Evolutionary conservation across 2,329 filamentous ascomycete species (phyloP), one percentile per base, ranked within the genome.

Genomic region (Neofusicoccum sp.): DNA sequence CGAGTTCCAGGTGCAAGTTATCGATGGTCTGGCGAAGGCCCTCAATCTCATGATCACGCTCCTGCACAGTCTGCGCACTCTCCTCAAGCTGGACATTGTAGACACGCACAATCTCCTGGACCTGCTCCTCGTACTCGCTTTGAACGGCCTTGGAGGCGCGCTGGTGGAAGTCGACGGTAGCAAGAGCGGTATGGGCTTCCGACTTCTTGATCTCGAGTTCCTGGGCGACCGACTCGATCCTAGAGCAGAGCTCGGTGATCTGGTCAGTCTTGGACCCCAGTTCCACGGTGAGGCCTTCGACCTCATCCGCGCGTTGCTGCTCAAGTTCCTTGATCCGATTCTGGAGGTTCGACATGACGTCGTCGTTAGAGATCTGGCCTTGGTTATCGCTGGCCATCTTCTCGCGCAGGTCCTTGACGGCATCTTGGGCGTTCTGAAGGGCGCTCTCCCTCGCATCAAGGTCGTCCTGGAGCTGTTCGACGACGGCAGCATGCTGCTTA

Each of bases 31-130:
- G 59, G 9, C 49, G 48, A 12, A 62, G 59, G 5, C 9, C 45
- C n/a, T 62, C 59, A 29, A 62, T 45, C 39, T 62, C 48, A 2
- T 62, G 59, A 5, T 62, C 59, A 28, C 59, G 59, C 28, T 22
- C 48, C 11, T 52, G 47, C 37, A 52, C 16, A n/a, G 49, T 50
- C n/a, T 45, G 48, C 33, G 59, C 48, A 31, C 59, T 52, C 37
- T 52, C 59, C 28, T 62, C 59, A 37, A 62, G 59, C 59, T 62
- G 59, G 14, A 29, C 59, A 39, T 62, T 62, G 59, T 62, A 62
- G n/a, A 62, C 59, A 8, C 59, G 59, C n/a, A 50, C 48, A 29
- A 62, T 52, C 28, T 62, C 59, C 49, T 62, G 59, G 16, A 62
- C 49, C 22, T 62, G 47, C 48, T 62, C 59, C 59, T 62, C 59